Conservation (phyloP, 1,139 yeast species). For the Lodderomyces jiufengensis region DNA sequence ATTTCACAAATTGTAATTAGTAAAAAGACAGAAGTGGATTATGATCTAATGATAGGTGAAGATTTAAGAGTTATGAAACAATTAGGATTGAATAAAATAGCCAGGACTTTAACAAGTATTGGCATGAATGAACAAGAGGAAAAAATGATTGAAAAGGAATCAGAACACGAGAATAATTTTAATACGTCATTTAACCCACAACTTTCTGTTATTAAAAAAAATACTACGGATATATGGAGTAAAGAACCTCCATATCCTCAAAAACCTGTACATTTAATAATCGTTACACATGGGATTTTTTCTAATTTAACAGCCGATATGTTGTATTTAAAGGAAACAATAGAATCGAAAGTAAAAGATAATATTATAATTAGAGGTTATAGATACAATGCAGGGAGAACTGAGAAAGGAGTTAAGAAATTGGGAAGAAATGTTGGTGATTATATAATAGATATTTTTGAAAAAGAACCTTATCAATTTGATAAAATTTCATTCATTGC, state of each 20-base stretch:
- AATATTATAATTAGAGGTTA: constrained; percentile 77
- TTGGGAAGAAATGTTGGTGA: constrained; percentile 78
- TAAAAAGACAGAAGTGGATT: constrained; percentile 58
- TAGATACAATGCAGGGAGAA: constrained; percentile 78
- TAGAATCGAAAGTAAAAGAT: constrained; percentile 59
- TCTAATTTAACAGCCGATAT: constrained; percentile 88
- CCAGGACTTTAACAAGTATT: constrained; percentile 17
- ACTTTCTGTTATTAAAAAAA: constrained; percentile 43
- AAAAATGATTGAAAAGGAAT: not conserved
- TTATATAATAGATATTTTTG: constrained; percentile 56
- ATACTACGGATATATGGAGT: constrained; percentile 72
- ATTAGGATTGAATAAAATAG: constrained; percentile 22
- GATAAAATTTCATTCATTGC: constrained; percentile 78
- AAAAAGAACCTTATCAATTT: constrained; percentile 33
- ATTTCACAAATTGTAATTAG: constrained; percentile 80
- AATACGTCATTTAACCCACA: constrained; percentile 17
- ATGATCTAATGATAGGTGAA: constrained; percentile 61
- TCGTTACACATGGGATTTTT: constrained; percentile 87
- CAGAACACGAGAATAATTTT: constrained; percentile 10
- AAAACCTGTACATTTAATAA: constrained; percentile 64
- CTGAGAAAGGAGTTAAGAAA: constrained; percentile 85
- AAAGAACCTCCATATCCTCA: constrained; percentile 36
- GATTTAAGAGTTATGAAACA: constrained; percentile 31
- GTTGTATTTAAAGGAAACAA: constrained; percentile 76
- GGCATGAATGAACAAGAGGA: constrained; percentile 3